phyloP scores from a whole-genome alignment of 371 early-diverging fungal species.

The Batkoa obscura region DNA sequence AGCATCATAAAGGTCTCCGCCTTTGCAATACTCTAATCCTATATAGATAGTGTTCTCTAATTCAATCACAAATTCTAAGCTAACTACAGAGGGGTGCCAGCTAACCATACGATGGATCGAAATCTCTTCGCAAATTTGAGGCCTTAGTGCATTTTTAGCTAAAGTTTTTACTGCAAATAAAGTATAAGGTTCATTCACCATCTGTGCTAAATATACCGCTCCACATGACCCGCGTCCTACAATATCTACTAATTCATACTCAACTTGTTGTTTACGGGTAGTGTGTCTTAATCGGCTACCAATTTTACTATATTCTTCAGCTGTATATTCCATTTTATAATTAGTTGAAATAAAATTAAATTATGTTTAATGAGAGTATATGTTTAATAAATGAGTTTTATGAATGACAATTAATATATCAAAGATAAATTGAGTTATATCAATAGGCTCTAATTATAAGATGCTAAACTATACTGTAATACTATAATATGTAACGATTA shows the following conservation, averaged over 20 bases:
- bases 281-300: background rate
- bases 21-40: conserved; percentile 32
- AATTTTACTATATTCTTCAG: conserved; percentile 5
- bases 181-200: background rate
- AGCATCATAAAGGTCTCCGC: conserved; percentile 31
- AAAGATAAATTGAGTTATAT: too few species aligned
- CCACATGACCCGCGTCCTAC: conserved; percentile 5
- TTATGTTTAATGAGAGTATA: too few species aligned
- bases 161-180: conserved; percentile 2
- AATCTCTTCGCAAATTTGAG: conserved; percentile 1
- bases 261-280: background rate
- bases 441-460: too few species aligned
- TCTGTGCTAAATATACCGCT: conserved; percentile 4
- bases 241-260: conserved; percentile 6
- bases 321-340: conserved; percentile 3
- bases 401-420: too few species aligned
- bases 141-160: conserved; percentile 3
- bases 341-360: too few species aligned
- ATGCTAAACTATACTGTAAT: too few species aligned
- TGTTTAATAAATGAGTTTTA: too few species aligned
- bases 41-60: conserved; percentile 22
- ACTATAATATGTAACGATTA: too few species aligned
- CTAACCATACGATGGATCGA: background rate
- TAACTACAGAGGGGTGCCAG: conserved; percentile 43
- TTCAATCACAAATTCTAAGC: conserved; percentile 27